Evolutionary conservation across 768 basidiomycete genomes (phyloP).

Genomic region (Pholiota conissans): DNA sequence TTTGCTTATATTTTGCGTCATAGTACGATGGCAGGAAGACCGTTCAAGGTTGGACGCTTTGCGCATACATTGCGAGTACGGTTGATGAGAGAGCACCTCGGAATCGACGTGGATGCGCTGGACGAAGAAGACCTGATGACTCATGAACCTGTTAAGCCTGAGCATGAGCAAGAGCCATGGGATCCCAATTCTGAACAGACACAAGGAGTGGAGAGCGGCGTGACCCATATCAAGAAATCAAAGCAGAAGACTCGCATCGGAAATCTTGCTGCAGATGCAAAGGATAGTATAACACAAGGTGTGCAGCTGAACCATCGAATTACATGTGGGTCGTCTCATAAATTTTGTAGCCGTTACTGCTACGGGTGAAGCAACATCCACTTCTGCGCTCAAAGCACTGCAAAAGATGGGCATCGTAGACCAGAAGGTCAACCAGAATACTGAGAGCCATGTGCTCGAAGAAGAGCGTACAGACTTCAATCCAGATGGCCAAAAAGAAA

Average conservation of each 20-base stretch:
- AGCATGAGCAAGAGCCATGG: slow-evolving; percentile 61
- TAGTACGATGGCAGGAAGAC: slow-evolving; percentile 91
- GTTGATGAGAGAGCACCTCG: slow-evolving; percentile 95
- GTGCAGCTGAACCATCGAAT: slow-evolving; percentile 1
- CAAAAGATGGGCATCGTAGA: slow-evolving; percentile 46
- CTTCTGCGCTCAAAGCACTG: slow-evolving; percentile 32
- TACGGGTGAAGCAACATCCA: slow-evolving; percentile 20
- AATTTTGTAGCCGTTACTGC: slow-evolving; percentile 13
- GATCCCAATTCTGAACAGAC: slow-evolving; percentile 74
- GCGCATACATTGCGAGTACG: slow-evolving; percentile 92
- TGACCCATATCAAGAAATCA: slow-evolving; percentile 41
- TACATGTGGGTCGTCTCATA: background rate
- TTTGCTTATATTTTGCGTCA: slow-evolving; percentile 6
- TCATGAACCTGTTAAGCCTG: slow-evolving; percentile 47
- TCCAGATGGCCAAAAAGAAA: slow-evolving; percentile 47
- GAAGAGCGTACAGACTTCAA: slow-evolving; percentile 55
- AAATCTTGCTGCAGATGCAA: slow-evolving; percentile 33
- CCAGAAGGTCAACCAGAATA: slow-evolving; percentile 35
- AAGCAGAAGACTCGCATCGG: slow-evolving; percentile 32
- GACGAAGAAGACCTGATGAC: slow-evolving; percentile 72
- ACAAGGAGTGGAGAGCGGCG: slow-evolving; percentile 40
- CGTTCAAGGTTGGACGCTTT: slow-evolving; percentile 95
- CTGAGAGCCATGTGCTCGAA: slow-evolving; percentile 41
- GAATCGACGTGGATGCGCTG: slow-evolving; percentile 89
- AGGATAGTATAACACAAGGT: slow-evolving; percentile 54